These are phyloP conservation scores for Dactylellina drechsleri DNA, from an alignment of 2,329 filamentous ascomycete genomes.

Conservation along the genomic window DNA sequence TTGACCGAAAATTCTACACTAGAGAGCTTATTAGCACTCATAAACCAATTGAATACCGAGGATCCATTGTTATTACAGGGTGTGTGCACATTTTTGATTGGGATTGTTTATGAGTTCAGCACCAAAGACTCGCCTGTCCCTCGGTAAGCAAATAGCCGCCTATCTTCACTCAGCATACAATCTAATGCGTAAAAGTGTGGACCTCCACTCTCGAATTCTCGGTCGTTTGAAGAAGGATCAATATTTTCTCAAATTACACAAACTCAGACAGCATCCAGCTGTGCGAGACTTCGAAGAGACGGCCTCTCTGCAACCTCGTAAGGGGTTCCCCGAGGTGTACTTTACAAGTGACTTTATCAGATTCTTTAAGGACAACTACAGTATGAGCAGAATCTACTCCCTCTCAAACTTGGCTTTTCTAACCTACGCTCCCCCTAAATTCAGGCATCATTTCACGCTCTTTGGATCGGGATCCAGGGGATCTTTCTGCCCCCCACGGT, in stretches of 20 bases:
- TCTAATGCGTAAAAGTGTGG: conserved; percentile 66
- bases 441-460: conserved; percentile 42
- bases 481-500: conserved; percentile 35
- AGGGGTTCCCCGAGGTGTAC: conserved; percentile 78
- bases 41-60: conserved; percentile 71
- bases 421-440: neutral
- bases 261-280: conserved; percentile 78
- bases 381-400: conserved; percentile 59
- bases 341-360: conserved; percentile 89
- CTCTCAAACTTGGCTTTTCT: neutral
- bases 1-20: conserved; percentile 90
- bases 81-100: conserved; percentile 83
- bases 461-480: conserved; percentile 36
- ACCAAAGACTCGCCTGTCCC: conserved; percentile 95
- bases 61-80: conserved; percentile 79
- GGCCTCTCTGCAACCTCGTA: conserved; percentile 57
- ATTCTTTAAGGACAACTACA: conserved; percentile 96
- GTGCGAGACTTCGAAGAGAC: conserved; percentile 88
- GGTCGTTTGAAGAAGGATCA: conserved; percentile 83
- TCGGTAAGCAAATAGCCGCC: conserved; percentile 58
- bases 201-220: conserved; percentile 80
- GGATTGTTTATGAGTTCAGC: conserved; percentile 94
- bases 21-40: conserved; percentile 82
- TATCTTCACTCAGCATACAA: neutral
- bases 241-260: conserved; percentile 83